phyloP scores from a whole-genome alignment of 768 basidiomycete genomes.

The Hygrocybe punicea region DNA sequence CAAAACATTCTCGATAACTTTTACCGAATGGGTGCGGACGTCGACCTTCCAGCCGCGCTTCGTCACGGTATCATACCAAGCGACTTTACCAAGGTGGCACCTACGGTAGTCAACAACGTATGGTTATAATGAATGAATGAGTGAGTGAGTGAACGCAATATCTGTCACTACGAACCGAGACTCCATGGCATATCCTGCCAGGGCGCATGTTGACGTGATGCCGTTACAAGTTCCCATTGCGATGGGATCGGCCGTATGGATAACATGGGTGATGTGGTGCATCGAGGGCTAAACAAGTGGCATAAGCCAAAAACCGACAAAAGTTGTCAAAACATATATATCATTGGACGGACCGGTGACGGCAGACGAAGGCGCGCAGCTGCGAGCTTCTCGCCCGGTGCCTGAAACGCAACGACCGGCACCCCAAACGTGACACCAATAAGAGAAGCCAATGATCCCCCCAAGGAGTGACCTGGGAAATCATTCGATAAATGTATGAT shows the following conservation, averaged over 20 bases:
- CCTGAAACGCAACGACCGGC: constrained; percentile 88
- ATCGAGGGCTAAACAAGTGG: constrained; percentile 65
- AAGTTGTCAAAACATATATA: neutral
- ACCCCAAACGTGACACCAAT: constrained; percentile 88
- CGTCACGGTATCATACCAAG: constrained; percentile 82
- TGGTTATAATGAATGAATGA: no score
- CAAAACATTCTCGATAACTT: constrained; percentile 57
- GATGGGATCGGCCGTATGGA: constrained; percentile 92
- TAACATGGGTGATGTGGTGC: constrained; percentile 81
- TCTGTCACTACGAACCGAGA: constrained; percentile 49
- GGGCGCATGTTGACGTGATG: constrained; percentile 47
- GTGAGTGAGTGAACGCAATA: no score
- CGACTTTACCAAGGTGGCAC: constrained; percentile 83
- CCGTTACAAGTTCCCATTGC: constrained; percentile 83
- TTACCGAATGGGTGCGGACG: constrained; percentile 66
- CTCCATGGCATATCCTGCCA: constrained; percentile 81
- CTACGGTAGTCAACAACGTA: constrained; percentile 28
- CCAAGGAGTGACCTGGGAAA: constrained; percentile 67
- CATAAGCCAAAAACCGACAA: constrained; percentile 5
- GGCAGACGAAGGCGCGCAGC: constrained; percentile 83
- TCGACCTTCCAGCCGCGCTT: constrained; percentile 78
- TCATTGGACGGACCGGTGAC: constrained; percentile 51
- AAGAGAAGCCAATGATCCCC: constrained; percentile 80
- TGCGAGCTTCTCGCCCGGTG: constrained; percentile 70
- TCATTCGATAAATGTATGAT: neutral